Conservation (phyloP, 768 basidiomycete species). For the Hypholoma fasciculare region DNA sequence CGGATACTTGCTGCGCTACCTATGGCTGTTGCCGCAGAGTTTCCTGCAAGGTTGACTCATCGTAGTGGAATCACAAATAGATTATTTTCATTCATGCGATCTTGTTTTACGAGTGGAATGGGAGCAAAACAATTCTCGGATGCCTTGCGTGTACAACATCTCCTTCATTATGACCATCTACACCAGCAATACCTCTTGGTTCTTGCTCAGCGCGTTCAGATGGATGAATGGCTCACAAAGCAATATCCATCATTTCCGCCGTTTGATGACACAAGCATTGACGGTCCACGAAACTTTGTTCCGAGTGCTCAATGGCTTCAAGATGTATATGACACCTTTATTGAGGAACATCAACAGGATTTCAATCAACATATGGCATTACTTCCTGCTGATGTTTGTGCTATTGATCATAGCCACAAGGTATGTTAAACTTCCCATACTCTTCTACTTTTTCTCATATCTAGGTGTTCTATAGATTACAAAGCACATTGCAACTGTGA, state of each 20-base stretch:
- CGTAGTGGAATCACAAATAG: conserved; percentile 19
- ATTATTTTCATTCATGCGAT: conserved; percentile 15
- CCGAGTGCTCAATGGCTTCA: conserved; percentile 23
- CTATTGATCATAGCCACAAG: conserved; percentile 1
- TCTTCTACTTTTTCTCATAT: background rate
- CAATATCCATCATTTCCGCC: conserved; percentile 16
- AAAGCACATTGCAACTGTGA: conserved; percentile 25
- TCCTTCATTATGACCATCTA: conserved; percentile 15
- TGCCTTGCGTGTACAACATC: conserved; percentile 8
- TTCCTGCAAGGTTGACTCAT: conserved; percentile 22
- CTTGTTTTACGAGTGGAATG: conserved; percentile 22
- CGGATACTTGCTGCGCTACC: conserved; percentile 21
- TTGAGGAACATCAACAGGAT: background rate
- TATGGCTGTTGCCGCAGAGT: conserved; percentile 17
- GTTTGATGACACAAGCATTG: conserved; percentile 13
- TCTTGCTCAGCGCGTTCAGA: background rate
- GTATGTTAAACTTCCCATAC: background rate
- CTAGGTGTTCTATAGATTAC: conserved; percentile 13
- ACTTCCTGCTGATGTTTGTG: background rate
- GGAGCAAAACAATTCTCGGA: conserved; percentile 25
- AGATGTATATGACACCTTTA: conserved; percentile 18
- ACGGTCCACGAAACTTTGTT: conserved; percentile 21
- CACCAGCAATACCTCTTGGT: conserved; percentile 19
- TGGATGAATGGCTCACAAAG: background rate
- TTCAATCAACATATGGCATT: background rate